Evolutionary conservation across 192 early-diverging fungal genomes (phyloP).

Genomic region (Podila verticillata): DNA sequence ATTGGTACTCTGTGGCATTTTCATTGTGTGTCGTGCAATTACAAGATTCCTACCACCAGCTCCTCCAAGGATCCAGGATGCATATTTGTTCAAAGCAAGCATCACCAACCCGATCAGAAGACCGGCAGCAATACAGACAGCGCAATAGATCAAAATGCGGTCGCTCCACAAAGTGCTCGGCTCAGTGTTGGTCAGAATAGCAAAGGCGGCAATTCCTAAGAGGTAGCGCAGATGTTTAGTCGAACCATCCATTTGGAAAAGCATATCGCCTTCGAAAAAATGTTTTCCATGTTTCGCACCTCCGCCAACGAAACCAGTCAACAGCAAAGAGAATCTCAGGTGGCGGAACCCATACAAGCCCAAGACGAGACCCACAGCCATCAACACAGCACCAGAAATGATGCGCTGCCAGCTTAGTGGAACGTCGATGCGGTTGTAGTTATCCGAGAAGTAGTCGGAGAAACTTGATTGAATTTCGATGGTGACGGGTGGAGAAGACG

Average conservation of each 20-base stretch:
- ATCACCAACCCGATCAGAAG: constrained; percentile 13
- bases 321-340: constrained; percentile 13
- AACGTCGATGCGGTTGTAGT: constrained; percentile 18
- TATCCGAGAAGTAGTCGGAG: constrained; percentile 16
- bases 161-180: constrained; percentile 7
- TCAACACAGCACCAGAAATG: constrained; percentile 15
- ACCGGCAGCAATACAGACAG: constrained; percentile 18
- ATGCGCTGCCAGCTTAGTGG: constrained; percentile 10
- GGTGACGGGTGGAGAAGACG: not conserved
- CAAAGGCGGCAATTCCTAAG: constrained; percentile 17
- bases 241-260: not conserved
- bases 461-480: constrained; percentile 5
- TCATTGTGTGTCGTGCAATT: not conserved
- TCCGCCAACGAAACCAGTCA: constrained; percentile 22
- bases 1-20: not conserved
- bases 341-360: constrained; percentile 7
- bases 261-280: not conserved
- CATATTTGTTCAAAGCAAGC: constrained; percentile 14
- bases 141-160: constrained; percentile 17
- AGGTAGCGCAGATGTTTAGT: not conserved
- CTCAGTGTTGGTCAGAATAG: constrained; percentile 21
- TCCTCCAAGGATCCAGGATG: constrained; percentile 17
- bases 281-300: not conserved
- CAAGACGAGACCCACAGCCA: constrained; percentile 11
- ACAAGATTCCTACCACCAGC: constrained; percentile 11